A percentile compares a stretch with the other conserved stretches of the same genome.
These are phyloP conservation scores for Vitis hybrid DNA, from an alignment of 177 flowering plant species.

Conservation along the genomic window DNA sequence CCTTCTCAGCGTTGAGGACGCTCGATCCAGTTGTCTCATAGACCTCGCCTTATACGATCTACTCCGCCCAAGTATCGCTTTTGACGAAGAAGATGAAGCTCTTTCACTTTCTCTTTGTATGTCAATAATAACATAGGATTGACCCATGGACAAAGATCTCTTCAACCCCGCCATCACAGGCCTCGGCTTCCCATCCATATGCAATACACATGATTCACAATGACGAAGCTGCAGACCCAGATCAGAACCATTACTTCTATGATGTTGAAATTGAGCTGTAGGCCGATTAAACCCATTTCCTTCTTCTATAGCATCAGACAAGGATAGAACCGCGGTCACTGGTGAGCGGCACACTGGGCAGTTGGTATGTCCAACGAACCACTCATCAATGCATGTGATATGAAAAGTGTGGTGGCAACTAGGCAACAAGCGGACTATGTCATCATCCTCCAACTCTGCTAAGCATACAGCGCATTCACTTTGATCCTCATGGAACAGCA, in stretches of 20 bases:
- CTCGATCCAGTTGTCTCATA: conserved; percentile 20
- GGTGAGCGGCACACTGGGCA: conserved; percentile 61
- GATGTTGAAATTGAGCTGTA: too few relatives aligned
- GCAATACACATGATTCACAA: conserved; percentile 6
- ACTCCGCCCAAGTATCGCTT: neutral
- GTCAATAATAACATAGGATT: conserved; percentile 11
- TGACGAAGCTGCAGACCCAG: too few relatives aligned
- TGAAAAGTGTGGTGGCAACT: conserved; percentile 54
- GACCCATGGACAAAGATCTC: conserved; percentile 41
- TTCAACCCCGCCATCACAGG: conserved; percentile 13
- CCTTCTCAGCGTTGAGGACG: conserved; percentile 17
- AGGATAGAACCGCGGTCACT: neutral
- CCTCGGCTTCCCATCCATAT: conserved; percentile 11
- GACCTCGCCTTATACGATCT: neutral
- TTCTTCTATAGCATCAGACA: too few relatives aligned
- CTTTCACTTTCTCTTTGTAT: conserved; percentile 6
- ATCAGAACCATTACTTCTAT: too few relatives aligned
- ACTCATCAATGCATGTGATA: conserved; percentile 43
- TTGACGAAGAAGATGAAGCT: neutral
- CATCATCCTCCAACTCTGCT: conserved; percentile 50
- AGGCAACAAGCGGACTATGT: conserved; percentile 43
- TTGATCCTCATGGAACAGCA: conserved; percentile 27
- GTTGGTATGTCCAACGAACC: conserved; percentile 39
- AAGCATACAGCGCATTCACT: conserved; percentile 54
- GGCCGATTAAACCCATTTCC: too few relatives aligned